Evolutionary conservation across 352 stramenopile species (phyloP).

Genomic region (Phytophthora hibernalis): DNA sequence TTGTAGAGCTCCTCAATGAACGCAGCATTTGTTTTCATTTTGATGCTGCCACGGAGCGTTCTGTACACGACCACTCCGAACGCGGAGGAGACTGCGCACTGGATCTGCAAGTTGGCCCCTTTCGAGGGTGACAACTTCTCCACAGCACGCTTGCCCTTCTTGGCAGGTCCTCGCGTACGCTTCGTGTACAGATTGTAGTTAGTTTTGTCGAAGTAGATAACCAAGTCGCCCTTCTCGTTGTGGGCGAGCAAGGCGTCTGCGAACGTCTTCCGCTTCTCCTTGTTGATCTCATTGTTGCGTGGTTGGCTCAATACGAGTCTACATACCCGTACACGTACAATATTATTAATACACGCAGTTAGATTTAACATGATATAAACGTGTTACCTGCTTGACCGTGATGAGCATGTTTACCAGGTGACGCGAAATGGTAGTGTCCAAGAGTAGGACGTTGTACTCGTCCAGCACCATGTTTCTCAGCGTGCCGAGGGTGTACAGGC

Average conservation of each 20-base stretch:
- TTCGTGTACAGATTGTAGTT: conserved; percentile 37
- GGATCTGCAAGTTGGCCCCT: conserved; percentile 29
- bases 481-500: too few relatives aligned
- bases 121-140: conserved; percentile 15
- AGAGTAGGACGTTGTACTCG: too few relatives aligned
- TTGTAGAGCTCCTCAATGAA: conserved; percentile 23
- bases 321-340: background rate
- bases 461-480: too few relatives aligned
- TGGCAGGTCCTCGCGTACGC: conserved; percentile 5
- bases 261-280: conserved; percentile 26
- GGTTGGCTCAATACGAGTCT: conserved; percentile 1
- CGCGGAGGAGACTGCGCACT: conserved; percentile 20
- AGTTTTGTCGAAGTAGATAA: conserved; percentile 28
- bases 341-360: too few relatives aligned
- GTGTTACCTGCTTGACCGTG: too few relatives aligned
- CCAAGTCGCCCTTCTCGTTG: conserved; percentile 17
- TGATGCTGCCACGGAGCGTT: conserved; percentile 26
- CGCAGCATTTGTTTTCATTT: conserved; percentile 29
- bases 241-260: conserved; percentile 2
- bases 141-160: conserved; percentile 8
- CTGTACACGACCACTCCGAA: conserved; percentile 14
- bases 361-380: too few relatives aligned
- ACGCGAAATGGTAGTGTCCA: too few relatives aligned
- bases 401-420: too few relatives aligned
- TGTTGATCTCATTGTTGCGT: conserved; percentile 34